Conservation (phyloP, 2,329 filamentous ascomycete species). For the Exutisphaerella laricina region DNA sequence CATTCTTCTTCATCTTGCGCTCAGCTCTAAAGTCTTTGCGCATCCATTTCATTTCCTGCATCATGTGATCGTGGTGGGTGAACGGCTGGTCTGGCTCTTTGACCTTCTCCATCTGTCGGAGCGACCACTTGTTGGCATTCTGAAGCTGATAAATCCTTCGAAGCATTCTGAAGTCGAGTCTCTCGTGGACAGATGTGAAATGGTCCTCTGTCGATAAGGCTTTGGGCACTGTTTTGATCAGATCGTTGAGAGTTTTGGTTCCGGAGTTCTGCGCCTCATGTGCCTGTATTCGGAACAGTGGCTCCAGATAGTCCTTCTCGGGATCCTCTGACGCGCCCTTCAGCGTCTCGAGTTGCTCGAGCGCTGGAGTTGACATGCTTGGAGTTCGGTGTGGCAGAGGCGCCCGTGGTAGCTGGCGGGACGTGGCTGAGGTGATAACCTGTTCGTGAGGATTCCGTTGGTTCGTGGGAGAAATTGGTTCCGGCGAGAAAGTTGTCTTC, state of each 20-base stretch:
- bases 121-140: conserved; percentile 84
- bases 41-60: conserved; percentile 98
- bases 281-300: conserved; percentile 54
- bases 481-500: conserved; percentile 11
- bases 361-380: conserved; percentile 10
- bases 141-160: conserved; percentile 86
- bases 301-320: conserved; percentile 56
- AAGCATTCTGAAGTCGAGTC: conserved; percentile 79
- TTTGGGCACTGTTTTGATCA: conserved; percentile 80
- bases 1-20: conserved; percentile 82
- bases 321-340: conserved; percentile 45
- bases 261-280: conserved; percentile 49
- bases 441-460: conserved; percentile 37
- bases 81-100: conserved; percentile 71
- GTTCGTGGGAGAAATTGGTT: conserved; percentile 33
- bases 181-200: conserved; percentile 74
- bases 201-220: conserved; percentile 82
- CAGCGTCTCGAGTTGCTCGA: conserved; percentile 34
- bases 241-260: conserved; percentile 56
- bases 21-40: conserved; percentile 92
- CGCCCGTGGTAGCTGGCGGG: conserved; percentile 7
- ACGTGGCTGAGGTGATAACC: neutral
- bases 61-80: conserved; percentile 77
- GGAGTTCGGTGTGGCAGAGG: conserved; percentile 8
- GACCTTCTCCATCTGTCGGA: conserved; percentile 80